A percentile compares a stretch with the other conserved stretches of the same genome.
These are phyloP conservation scores for Amniculicola lignicola DNA, from an alignment of 495 filamentous ascomycete genomes.

Conservation along the genomic window DNA sequence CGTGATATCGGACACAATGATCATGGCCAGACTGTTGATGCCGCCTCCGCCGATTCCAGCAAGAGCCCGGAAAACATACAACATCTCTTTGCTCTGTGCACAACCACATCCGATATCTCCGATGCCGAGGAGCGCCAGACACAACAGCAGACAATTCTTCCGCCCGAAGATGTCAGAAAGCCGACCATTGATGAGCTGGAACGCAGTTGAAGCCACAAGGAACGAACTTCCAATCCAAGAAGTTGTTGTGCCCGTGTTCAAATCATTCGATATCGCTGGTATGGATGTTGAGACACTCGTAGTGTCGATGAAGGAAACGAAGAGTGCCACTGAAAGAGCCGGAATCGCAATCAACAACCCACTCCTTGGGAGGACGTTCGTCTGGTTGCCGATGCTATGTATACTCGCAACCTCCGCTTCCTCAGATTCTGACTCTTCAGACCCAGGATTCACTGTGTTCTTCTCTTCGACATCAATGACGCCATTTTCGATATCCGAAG, in stretches of 20 bases:
- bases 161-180: constrained; percentile 44
- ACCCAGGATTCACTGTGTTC: neutral
- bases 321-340: constrained; percentile 34
- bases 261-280: constrained; percentile 38
- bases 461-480: neutral
- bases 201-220: constrained; percentile 37
- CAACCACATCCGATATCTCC: constrained; percentile 35
- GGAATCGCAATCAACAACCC: constrained; percentile 37
- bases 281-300: constrained; percentile 39
- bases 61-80: constrained; percentile 31
- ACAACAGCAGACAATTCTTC: constrained; percentile 32
- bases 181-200: constrained; percentile 42
- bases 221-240: constrained; percentile 41
- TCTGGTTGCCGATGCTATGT: constrained; percentile 21
- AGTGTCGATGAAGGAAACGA: constrained; percentile 40
- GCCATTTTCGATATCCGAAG: constrained; percentile 9
- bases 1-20: constrained; percentile 38
- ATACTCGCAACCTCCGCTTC: constrained; percentile 1
- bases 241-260: constrained; percentile 36
- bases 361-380: constrained; percentile 11
- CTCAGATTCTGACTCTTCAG: neutral
- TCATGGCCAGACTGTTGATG: constrained; percentile 38
- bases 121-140: constrained; percentile 31
- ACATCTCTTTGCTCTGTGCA: constrained; percentile 21
- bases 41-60: constrained; percentile 31